Evolutionary conservation across 2,329 filamentous ascomycete genomes (phyloP).

Genomic region (Neophaeococcomyces mojaviensis): DNA sequence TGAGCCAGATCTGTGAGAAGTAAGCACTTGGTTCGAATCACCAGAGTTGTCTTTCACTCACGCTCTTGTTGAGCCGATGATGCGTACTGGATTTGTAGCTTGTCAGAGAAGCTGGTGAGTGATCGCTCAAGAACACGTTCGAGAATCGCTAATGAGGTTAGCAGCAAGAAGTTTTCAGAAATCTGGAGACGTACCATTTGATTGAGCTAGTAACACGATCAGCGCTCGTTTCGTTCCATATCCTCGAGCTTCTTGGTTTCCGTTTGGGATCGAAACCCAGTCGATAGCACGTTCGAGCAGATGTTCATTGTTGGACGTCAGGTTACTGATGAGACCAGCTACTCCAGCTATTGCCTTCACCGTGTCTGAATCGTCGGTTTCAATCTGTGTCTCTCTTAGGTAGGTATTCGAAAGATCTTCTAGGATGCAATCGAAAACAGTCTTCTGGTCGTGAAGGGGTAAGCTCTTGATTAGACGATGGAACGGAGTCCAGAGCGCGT

Average conservation of each 20-base stretch:
- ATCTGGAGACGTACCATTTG: slow-evolving; percentile 35
- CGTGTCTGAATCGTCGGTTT: slow-evolving; percentile 9
- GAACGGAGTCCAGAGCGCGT: slow-evolving; percentile 27
- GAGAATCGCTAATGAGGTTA: slow-evolving; percentile 39
- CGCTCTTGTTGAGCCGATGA: slow-evolving; percentile 85
- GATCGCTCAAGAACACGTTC: slow-evolving; percentile 54
- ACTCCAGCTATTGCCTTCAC: slow-evolving; percentile 46
- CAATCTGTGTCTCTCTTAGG: slow-evolving; percentile 23
- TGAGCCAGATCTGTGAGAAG: slow-evolving; percentile 58
- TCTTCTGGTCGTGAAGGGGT: slow-evolving; percentile 43
- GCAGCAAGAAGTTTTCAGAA: slow-evolving; percentile 5
- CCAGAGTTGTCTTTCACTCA: slow-evolving; percentile 30
- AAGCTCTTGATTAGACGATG: slow-evolving; percentile 35
- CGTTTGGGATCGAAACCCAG: slow-evolving; percentile 60
- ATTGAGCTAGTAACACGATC: slow-evolving; percentile 49
- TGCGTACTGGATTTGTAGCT: slow-evolving; percentile 77
- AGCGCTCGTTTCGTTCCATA: slow-evolving; percentile 61
- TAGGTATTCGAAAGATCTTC: slow-evolving; percentile 36
- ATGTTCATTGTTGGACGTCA: slow-evolving; percentile 43
- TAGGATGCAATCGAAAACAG: slow-evolving; percentile 38
- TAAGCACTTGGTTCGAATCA: slow-evolving; percentile 20
- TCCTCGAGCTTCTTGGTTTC: slow-evolving; percentile 57
- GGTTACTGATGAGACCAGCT: slow-evolving; percentile 47
- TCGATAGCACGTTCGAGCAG: slow-evolving; percentile 50
- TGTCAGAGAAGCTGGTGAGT: slow-evolving; percentile 71